Evolutionary conservation across 495 filamentous ascomycete genomes (phyloP), one percentile per base, ranked within the genome.

Genomic region (Aspergillus indologenus): DNA sequence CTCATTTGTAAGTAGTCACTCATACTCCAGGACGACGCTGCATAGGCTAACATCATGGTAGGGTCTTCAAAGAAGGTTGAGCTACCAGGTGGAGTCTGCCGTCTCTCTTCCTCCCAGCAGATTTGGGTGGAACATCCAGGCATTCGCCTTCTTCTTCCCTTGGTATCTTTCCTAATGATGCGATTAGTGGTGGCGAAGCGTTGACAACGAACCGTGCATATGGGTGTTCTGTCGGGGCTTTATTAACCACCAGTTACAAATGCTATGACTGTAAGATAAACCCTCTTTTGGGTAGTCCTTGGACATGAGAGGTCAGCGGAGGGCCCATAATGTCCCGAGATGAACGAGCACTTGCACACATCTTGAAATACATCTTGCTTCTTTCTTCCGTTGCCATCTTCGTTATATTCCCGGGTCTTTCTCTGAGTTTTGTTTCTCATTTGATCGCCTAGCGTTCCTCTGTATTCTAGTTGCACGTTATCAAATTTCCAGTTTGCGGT

Each of bases 1-100:
- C 59, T 21, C 77, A 80, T 61, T 58, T 80, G 75, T 78, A 65
- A 70, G 77, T 67, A 22, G 29, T 45, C 21, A 50, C 42, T 52
- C 24, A 3, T 18, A 11, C 18, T 21, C 17, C 19, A 5, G 21
- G 26, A 19, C 48, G 24, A n/a, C 23, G 11, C 1, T 20, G 40
- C 20, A 15, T 3, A 18, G 54, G 3, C 71, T 76, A 67, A 75
- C 63, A 0, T 29, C 55, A 54, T 34, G 49, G 0, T 49, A 77
- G 73, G 45, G 72, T 76, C 26, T 76, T 74, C 62, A 79, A 51
- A n/a, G 48, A 51, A 29, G 48, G 48, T 31, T 51, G 48, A 51
- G 31, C 4, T 18, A 51, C 48, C 48, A 24, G 7, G 18, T 18
- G 29, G 18, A 6, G 2, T 29, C 5, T 17, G 18, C 15, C 14